These are phyloP conservation scores for Syzygium syzygioides DNA, from an alignment of 441 rosid species.

Conservation along the genomic window DNA sequence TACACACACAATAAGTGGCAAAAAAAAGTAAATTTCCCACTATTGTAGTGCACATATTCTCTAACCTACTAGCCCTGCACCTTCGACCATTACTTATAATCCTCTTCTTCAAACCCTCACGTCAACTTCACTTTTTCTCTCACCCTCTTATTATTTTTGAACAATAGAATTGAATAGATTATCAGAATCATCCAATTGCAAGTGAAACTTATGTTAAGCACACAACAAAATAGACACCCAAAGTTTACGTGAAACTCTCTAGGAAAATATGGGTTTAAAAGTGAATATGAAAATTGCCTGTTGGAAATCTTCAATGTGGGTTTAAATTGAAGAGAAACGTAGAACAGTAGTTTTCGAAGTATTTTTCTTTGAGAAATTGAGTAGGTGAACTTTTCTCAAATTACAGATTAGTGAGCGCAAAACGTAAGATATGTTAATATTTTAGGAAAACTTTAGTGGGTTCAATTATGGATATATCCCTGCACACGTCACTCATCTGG, in stretches of 20 bases:
- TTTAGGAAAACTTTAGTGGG: neutral
- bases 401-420: neutral
- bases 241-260: neutral
- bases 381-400: neutral
- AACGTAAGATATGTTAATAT: neutral
- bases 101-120: neutral
- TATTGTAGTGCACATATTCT: neutral
- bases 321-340: neutral
- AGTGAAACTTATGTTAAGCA: neutral
- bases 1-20: neutral
- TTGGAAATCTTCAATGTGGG: neutral
- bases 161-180: neutral
- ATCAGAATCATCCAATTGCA: neutral
- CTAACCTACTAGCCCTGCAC: neutral
- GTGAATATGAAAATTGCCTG: neutral
- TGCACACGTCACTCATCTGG: neutral
- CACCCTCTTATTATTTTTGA: neutral
- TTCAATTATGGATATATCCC: neutral
- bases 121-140: neutral
- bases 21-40: neutral
- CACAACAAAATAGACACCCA: neutral
- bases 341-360: neutral
- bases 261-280: neutral
- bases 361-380: neutral
- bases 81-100: neutral